These are phyloP conservation scores for Ricinus communis DNA, from an alignment of 345 rosid species.

Conservation along the genomic window DNA sequence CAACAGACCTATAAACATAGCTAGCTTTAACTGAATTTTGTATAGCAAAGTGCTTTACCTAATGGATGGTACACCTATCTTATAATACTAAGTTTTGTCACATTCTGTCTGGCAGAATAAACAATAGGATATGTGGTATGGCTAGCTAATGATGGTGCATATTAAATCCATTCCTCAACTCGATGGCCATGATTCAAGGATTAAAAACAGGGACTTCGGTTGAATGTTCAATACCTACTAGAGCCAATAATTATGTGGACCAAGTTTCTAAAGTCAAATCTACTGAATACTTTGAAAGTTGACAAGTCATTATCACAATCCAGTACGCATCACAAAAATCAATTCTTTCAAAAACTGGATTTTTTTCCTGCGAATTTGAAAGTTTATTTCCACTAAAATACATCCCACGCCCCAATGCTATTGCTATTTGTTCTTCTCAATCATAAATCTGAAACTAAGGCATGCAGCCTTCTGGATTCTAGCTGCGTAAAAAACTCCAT, in stretches of 20 bases:
- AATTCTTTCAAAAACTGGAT: neutral
- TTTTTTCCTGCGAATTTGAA: neutral
- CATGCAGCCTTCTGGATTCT: neutral
- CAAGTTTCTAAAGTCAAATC: conserved; percentile 4
- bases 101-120: neutral
- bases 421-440: neutral
- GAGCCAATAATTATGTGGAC: conserved; percentile 15
- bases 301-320: neutral
- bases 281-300: neutral
- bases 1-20: neutral
- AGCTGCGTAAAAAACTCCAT: neutral
- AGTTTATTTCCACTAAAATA: neutral
- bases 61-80: conserved; percentile 16
- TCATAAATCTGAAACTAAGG: neutral
- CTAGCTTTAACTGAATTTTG: neutral
- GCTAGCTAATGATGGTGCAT: neutral
- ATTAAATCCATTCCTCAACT: neutral
- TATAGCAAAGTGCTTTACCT: conserved; percentile 12
- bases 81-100: neutral
- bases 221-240: conserved; percentile 3
- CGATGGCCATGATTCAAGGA: neutral
- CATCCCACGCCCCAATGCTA: neutral
- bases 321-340: neutral
- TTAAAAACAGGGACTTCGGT: neutral
- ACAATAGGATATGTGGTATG: neutral